Evolutionary conservation across 2,329 filamentous ascomycete species (phyloP), one percentile per base, ranked within the genome.

Genomic region (Monosporascus sp.): DNA sequence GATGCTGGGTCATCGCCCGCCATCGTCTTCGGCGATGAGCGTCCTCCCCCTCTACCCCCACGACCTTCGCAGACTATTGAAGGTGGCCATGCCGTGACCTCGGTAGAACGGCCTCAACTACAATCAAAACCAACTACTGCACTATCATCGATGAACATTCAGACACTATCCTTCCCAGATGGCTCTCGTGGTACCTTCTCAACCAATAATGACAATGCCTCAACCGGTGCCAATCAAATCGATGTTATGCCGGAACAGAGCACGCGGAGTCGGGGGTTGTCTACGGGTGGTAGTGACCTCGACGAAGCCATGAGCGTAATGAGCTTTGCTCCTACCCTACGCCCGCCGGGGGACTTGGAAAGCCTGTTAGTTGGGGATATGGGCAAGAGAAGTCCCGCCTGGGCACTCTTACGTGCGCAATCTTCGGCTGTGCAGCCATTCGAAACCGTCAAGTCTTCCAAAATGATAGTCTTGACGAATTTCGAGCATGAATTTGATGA

Each of bases 401-500:
- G 88, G 82, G 80, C 80, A 58, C 72, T 88, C 48, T 72, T 91
- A 25, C 81, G 80, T 49, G 78, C 82, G 18, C 86, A 87, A 61
- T 77, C 83, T 5, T 77, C 81, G 31, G 75, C 74, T 1, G 73
- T 83, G 37, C 79, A 78, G 57, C 81, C 83, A 1, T 87, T 89
- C 60, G 83, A 88, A 60, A 74, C 69, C 37, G 62, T 73, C 59
- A 78, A 70, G 58, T 57, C 66, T 18, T 68, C 65, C 8, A 61
- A 70, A 18, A 65, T 70, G 18, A 72, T 80, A n/a, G 71, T 81
- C 35, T 80, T 91, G 37, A 70, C 80, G 3, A 80, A 83, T 14
- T 96, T 97, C 60, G 77, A 83, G 43, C 74, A 77, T 56, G 93
- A 97, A 67, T 96, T 97, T 60, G 86, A 91, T 55, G 75, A 84